Conservation (phyloP, 257 asterid genomes). For the Capsicum pubescens region DNA sequence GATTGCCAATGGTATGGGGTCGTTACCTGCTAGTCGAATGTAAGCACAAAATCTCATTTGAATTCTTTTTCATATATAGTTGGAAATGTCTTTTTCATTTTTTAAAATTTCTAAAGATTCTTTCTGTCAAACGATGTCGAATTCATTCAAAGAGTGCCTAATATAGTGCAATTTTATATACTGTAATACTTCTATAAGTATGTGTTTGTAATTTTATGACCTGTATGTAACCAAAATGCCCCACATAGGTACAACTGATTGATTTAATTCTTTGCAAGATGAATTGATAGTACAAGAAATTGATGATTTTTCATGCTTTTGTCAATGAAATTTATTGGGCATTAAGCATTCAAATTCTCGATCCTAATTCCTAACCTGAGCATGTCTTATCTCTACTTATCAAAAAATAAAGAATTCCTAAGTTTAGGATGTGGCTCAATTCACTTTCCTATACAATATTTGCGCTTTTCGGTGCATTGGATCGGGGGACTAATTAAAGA, state of each 20-base stretch:
- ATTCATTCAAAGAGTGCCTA: not conserved
- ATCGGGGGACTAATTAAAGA: not conserved
- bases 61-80: not conserved
- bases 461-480: too few species aligned
- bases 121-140: not conserved
- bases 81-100: not conserved
- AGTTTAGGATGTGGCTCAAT: not conserved
- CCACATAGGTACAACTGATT: not conserved
- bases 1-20: constrained; percentile 49
- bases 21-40: constrained; percentile 48
- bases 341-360: not conserved
- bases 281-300: not conserved
- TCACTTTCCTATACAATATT: not conserved
- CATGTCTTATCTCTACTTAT: not conserved
- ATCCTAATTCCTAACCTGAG: not conserved
- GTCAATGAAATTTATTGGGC: too few species aligned
- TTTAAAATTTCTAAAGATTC: not conserved
- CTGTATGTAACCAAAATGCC: not conserved
- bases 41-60: not conserved
- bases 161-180: not conserved
- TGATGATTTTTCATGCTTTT: not conserved
- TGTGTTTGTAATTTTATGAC: not conserved
- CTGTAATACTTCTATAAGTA: not conserved
- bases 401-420: too few species aligned
- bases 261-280: not conserved